Evolutionary conservation across 192 early-diverging fungal species (phyloP), one percentile per base, ranked within the genome.

Genomic region (Kickxella alabastrina): DNA sequence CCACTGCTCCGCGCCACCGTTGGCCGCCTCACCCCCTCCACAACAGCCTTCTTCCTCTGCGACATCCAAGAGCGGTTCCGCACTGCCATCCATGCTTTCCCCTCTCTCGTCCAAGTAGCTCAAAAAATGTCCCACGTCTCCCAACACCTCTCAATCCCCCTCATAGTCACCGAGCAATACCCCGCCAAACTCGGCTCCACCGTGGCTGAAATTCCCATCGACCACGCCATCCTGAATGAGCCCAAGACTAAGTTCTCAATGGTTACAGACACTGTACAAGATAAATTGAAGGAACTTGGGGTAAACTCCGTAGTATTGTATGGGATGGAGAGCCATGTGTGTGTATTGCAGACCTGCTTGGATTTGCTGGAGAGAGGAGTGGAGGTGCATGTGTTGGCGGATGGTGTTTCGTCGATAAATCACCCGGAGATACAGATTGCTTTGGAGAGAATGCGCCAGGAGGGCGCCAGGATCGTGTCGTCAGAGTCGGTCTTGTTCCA

Each of bases 311-410:
- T 90, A 6, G 80, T 98, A 3, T 62, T 98, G 14, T 90, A 92
- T 68, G 96, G 95, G 14, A 91, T 93, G 49, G 94, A 97, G 81
- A 80, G 90, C 12, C 96, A 98, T 60, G 94, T 98, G 5, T 98
- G 96, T 60, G 86, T 98, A 5, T 53, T 92, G 31, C 96, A 98
- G 72, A 97, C 96, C 10, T 87, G 91, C 18, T 75, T 98, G 64
- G 96, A 97, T 40, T 58, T 98, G 21, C 54, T 93, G 34, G 85
- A 89, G 23, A 64, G 80, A 21, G 70, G 86, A 44, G 83, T 82
- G 52, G 81, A 89, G 49, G 92, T 95, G 37, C 86, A 90, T 56
- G 87, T 98, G n/a, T 64, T 97, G 48, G 83, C 88, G 1, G 94
- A 97, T 65, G 96, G 90, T 25, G 88, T 98, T 13, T 93, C 91